Evolutionary conservation across 305 asterid species (phyloP), one percentile per base, ranked within the genome.

Genomic region (Fraxinus angustifolia): DNA sequence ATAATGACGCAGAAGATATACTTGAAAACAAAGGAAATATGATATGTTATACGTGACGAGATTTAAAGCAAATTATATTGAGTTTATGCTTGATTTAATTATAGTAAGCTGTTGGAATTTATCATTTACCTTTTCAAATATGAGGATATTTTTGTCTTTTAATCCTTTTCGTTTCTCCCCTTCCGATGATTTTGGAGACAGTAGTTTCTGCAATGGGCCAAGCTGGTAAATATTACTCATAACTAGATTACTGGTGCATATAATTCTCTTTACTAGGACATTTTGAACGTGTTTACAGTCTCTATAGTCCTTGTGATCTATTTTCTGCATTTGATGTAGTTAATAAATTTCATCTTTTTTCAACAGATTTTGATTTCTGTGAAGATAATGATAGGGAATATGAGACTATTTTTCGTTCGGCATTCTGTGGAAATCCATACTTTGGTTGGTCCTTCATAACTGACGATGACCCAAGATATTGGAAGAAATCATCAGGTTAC

Each of bases 371-470:
- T 48, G 91, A 91, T 79, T 91, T 91, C 80, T 6, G 30, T 6
- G 70, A 58, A 58, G 84, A 81, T 58, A 91, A 83, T 65, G 91
- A 87, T 53, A 56, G 38, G 36, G 91, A 90, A 70, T 89, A 87
- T 21, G 94, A 92, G 86, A 85, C 79, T 72, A 80, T 89, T 36
- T 93, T 88, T 83, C 89, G 87, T 16, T 80, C 93, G 4, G 88
- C 91, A 80, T 91, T 89, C 76, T 90, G 97, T n/a, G 91, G 92
- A 77, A 85, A 81, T 60, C 83, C 78, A 38, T 60, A 78, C 87
- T 88, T 82, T 85, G 84, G 78, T 79, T 93, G 90, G 91, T 87
- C 91, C 62, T 53, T 53, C 21, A 1, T n/a, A 53, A 53, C 8
- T 53, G 62, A 53, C 28, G 92, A 87, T 45, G 94, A 89, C 62